These are phyloP conservation scores for Dactylellina drechsleri DNA, from an alignment of 2,329 filamentous ascomycete genomes.

Conservation along the genomic window DNA sequence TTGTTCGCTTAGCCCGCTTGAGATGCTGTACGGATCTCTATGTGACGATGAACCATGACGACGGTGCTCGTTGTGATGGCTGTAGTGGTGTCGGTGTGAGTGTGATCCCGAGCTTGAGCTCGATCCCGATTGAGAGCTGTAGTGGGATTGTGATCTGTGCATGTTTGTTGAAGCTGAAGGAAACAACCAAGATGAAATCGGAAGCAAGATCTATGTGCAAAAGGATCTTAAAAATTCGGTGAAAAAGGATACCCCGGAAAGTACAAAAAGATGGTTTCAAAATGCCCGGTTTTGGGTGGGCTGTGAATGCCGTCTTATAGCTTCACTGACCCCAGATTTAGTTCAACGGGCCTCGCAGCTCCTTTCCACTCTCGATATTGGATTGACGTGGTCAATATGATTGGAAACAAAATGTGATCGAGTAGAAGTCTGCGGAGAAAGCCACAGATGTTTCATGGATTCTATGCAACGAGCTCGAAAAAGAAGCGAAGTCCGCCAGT, in stretches of 20 bases:
- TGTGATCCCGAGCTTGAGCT: slow-evolving; percentile 11
- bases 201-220: background rate
- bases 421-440: slow-evolving; percentile 10
- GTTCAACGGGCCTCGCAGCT: background rate
- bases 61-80: slow-evolving; percentile 8
- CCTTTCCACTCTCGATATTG: slow-evolving; percentile 20
- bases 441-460: slow-evolving; percentile 31
- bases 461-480: slow-evolving; percentile 23
- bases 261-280: slow-evolving; percentile 3
- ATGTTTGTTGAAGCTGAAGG: slow-evolving; percentile 14
- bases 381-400: slow-evolving; percentile 40
- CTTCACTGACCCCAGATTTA: slow-evolving; percentile 13
- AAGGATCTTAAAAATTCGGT: background rate
- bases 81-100: slow-evolving; percentile 2
- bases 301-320: slow-evolving; percentile 46
- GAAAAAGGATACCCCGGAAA: slow-evolving; percentile 1
- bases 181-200: background rate
- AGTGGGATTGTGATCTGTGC: slow-evolving; percentile 26
- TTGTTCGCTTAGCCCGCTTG: slow-evolving; percentile 34
- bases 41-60: slow-evolving; percentile 19
- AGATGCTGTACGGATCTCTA: slow-evolving; percentile 30
- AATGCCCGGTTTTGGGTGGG: slow-evolving; percentile 28
- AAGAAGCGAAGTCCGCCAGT: slow-evolving; percentile 23
- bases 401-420: slow-evolving; percentile 9
- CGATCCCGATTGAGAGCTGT: slow-evolving; percentile 18